Conservation (phyloP, 768 basidiomycete genomes). For the Pulveroboletus sp. region DNA sequence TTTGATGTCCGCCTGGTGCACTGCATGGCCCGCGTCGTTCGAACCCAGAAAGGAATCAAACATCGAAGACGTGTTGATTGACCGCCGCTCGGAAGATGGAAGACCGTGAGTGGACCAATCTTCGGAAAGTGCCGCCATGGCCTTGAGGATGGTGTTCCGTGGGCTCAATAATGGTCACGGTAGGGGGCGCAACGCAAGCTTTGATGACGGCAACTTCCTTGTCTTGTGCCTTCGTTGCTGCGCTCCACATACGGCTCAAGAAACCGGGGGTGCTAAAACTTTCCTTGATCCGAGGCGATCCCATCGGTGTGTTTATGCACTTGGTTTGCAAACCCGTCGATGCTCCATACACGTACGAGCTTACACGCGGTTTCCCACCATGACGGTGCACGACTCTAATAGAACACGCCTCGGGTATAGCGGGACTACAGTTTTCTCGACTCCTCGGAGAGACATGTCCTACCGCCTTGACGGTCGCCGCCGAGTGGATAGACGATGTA, state of each 20-base stretch:
- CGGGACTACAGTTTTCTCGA: slow-evolving; percentile 16
- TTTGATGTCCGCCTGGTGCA: slow-evolving; percentile 18
- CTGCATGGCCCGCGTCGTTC: slow-evolving; percentile 2
- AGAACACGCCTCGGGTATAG: slow-evolving; percentile 16
- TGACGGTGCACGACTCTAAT: slow-evolving; percentile 29
- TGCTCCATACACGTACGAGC: slow-evolving; percentile 27
- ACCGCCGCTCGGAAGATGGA: slow-evolving; percentile 38
- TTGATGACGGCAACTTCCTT: slow-evolving; percentile 19
- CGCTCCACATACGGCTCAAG: slow-evolving; percentile 75
- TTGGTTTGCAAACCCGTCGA: slow-evolving; percentile 17
- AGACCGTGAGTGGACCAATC: slow-evolving; percentile 44
- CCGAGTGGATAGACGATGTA: slow-evolving; percentile 33
- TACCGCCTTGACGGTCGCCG: slow-evolving; percentile 34
- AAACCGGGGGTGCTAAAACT: slow-evolving; percentile 49
- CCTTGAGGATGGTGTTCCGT: slow-evolving; percentile 22
- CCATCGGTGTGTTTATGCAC: slow-evolving; percentile 7
- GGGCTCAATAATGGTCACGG: slow-evolving; percentile 27
- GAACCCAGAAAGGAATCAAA: slow-evolving; percentile 14
- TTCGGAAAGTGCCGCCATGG: slow-evolving; percentile 37
- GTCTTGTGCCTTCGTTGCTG: slow-evolving; percentile 45
- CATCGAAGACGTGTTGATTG: slow-evolving; percentile 26
- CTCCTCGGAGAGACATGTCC: slow-evolving; percentile 19
- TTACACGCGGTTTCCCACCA: slow-evolving; percentile 22
- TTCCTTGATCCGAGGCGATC: slow-evolving; percentile 28
- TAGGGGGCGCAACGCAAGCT: slow-evolving; percentile 7